These are phyloP conservation scores for Aristolochia californica DNA, from an alignment of 164 flowering plant genomes.

Conservation along the genomic window DNA sequence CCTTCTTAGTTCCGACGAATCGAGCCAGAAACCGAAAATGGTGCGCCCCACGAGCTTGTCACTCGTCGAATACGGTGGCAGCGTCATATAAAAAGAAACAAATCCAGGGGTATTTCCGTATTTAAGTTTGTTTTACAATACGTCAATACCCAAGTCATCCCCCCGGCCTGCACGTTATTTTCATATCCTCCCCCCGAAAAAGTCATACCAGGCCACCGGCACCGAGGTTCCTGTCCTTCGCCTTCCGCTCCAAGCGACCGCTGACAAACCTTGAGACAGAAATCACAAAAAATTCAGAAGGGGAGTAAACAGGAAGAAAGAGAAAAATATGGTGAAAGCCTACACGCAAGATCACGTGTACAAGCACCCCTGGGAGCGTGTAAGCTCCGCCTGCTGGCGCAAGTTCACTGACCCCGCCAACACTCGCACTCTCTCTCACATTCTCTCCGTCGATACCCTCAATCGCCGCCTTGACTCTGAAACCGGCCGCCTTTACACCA, in stretches of 20 bases:
- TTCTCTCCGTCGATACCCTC: slow-evolving; percentile 83
- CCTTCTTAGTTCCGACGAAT: too few relatives aligned
- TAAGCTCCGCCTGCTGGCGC: slow-evolving; percentile 91
- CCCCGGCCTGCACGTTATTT: neutral
- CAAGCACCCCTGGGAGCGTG: slow-evolving; percentile 96
- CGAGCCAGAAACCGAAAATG: too few relatives aligned
- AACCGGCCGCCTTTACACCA: slow-evolving; percentile 68
- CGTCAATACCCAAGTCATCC: neutral
- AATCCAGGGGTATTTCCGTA: too few relatives aligned
- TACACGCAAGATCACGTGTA: slow-evolving; percentile 79
- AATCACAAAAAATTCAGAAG: neutral
- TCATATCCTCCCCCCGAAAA: slow-evolving; percentile 4
- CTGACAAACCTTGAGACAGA: neutral
- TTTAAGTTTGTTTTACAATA: too few relatives aligned
- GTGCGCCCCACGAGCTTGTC: too few relatives aligned
- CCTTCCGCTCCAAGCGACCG: neutral
- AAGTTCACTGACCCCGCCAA: slow-evolving; percentile 89
- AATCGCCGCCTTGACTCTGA: slow-evolving; percentile 50
- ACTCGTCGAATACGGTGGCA: too few relatives aligned
- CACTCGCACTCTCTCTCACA: slow-evolving; percentile 64
- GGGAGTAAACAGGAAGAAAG: too few relatives aligned
- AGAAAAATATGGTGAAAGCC: slow-evolving; percentile 57
- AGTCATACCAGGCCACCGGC: neutral
- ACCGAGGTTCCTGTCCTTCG: neutral
- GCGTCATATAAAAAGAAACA: too few relatives aligned